phyloP scores from a whole-genome alignment of 164 flowering plant species.

The Vitis rotundifolia region DNA sequence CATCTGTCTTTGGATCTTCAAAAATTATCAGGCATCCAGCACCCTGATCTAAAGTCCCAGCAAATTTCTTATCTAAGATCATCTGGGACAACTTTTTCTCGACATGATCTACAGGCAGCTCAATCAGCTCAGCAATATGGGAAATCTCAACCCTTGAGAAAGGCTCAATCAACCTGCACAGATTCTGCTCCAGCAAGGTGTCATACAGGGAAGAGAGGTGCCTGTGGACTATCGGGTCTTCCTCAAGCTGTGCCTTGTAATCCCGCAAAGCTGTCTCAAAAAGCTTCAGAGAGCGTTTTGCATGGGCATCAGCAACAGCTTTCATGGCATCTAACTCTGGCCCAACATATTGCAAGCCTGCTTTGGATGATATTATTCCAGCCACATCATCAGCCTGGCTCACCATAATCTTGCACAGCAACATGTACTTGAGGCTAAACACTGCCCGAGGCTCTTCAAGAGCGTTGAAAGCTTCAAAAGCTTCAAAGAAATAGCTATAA shows the following conservation, averaged over 20 bases:
- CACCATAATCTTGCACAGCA: conserved; percentile 71
- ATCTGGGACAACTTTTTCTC: conserved; percentile 70
- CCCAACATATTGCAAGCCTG: conserved; percentile 60
- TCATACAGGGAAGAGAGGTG: conserved; percentile 70
- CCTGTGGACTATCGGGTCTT: conserved; percentile 70
- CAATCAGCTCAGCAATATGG: conserved; percentile 61
- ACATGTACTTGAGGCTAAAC: conserved; percentile 67
- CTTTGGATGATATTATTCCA: conserved; percentile 65
- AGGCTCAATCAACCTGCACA: conserved; percentile 72
- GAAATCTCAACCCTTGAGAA: conserved; percentile 68
- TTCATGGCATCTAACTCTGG: conserved; percentile 76
- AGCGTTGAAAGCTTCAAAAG: conserved; percentile 76
- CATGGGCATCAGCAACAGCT: conserved; percentile 68
- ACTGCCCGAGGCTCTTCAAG: conserved; percentile 63
- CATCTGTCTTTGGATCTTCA: conserved; percentile 59
- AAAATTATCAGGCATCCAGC: conserved; percentile 69
- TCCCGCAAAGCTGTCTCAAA: conserved; percentile 58
- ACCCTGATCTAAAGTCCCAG: conserved; percentile 67
- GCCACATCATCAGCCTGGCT: conserved; percentile 73
- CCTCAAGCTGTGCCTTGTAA: conserved; percentile 62
- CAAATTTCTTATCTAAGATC: conserved; percentile 71
- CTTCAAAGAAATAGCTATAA: conserved; percentile 76
- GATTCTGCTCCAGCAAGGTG: conserved; percentile 66
- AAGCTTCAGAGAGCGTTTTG: conserved; percentile 53
- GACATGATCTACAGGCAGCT: conserved; percentile 55